These are phyloP conservation scores for Candida pseudoglaebosa DNA, from an alignment of 805 yeast species.

Conservation along the genomic window DNA sequence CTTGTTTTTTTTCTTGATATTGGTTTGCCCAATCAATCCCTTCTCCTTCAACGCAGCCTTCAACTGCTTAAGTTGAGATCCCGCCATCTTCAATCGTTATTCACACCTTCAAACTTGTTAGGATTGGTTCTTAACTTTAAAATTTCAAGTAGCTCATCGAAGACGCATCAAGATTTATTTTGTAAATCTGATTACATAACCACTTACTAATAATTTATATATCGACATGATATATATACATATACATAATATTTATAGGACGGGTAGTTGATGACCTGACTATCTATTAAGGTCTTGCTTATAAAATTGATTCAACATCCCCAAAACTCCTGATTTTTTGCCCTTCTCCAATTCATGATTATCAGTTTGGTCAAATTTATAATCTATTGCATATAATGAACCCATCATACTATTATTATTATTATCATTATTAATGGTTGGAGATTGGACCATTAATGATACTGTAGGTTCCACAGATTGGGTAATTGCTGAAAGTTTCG, in stretches of 20 bases:
- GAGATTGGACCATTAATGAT: constrained; percentile 11
- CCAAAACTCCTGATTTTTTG: constrained; percentile 58
- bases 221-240: neutral
- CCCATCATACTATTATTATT: constrained; percentile 15
- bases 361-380: constrained; percentile 30
- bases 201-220: neutral
- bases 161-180: neutral
- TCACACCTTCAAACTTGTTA: neutral
- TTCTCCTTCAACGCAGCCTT: constrained; percentile 72
- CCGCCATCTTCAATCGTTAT: constrained; percentile 51
- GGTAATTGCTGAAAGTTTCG: neutral
- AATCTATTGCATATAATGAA: constrained; percentile 25
- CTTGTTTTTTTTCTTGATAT: constrained; percentile 52
- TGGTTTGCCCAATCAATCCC: constrained; percentile 86
- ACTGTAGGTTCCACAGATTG: constrained; percentile 14
- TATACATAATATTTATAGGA: neutral
- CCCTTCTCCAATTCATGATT: constrained; percentile 25
- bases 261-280: constrained; percentile 2
- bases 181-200: neutral
- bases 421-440: neutral
- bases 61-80: constrained; percentile 81
- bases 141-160: constrained; percentile 1
- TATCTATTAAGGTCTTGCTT: constrained; percentile 40
- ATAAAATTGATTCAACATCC: constrained; percentile 77
- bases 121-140: neutral